Evolutionary conservation across 306 rosid species (phyloP), one percentile per base, ranked within the genome.

Genomic region (Cicer bijugum): DNA sequence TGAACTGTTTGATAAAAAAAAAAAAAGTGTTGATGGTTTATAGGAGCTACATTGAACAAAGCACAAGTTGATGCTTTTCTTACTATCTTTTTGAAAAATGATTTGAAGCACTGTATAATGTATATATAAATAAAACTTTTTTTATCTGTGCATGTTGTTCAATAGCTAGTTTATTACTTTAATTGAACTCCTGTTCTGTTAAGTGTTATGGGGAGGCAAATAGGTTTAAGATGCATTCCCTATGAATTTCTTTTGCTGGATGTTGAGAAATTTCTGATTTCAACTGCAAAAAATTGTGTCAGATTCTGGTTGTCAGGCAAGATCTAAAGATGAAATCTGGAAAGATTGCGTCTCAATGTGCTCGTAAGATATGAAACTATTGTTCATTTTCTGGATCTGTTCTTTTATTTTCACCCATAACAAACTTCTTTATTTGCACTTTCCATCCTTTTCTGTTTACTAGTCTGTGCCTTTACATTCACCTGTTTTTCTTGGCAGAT

Each of bases 301-400:
- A 93, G 97, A 97, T 91, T 70, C 84, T 89, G 80, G 88, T 93
- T 5, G 98, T 93, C 14, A 81, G 98, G 80, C 96, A 85, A 83
- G 98, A 91, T 81, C 82, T 93, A 38, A 93, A 89, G 89, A 93
- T 93, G 97, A 92, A 81, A 75, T 68, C 93, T 0, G 96, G 98
- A 83, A 93, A 93, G 84, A 89, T 93, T 62, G 98, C 97, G 61
- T 93, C 98, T 44, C 98, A 93, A 77, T 93, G 97, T 84, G 96
- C 98, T 82, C 98, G 97, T 93, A 88, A 86, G 90, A 83, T 79
- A 58, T 62, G 40, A 14, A 75, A 74, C 74, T 39, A 28, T 3
- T 74, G 37, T 75, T 44, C 10, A 52, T 48, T 53, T 67, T 20
- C 16, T 57, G 10, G 5, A 65, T 17, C 46, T 60, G 19, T 37